Percentiles rank a stretch among this genome's conserved stretches.
Conservation (phyloP, 2,329 filamentous ascomycete species). For the Clarireedia hainanense region DNA sequence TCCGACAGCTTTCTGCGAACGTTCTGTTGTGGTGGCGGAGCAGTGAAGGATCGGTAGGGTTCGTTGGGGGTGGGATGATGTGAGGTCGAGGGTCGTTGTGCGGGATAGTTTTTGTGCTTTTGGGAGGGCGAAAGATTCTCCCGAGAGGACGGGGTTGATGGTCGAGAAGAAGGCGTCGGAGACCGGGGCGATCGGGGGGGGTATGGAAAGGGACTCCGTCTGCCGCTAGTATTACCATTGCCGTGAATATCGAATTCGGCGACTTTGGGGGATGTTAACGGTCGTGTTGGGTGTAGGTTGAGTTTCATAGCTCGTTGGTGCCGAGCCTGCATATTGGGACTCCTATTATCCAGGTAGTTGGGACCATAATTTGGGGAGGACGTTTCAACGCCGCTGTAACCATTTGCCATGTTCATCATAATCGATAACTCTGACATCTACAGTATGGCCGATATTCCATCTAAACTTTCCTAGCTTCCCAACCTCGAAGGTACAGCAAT, state of each 20-base stretch:
- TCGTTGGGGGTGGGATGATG: slow-evolving; percentile 16
- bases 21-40: slow-evolving; percentile 17
- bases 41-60: slow-evolving; percentile 18
- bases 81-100: slow-evolving; percentile 21
- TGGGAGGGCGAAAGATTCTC: not conserved
- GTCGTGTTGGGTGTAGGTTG: slow-evolving; percentile 23
- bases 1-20: slow-evolving; percentile 26
- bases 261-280: slow-evolving; percentile 18
- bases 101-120: not conserved
- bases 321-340: slow-evolving; percentile 10
- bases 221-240: not conserved
- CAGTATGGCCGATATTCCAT: slow-evolving; percentile 4
- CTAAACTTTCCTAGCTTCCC: slow-evolving; percentile 1
- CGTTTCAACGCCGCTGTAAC: slow-evolving; percentile 17
- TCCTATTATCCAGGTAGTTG: slow-evolving; percentile 6
- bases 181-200: slow-evolving; percentile 15
- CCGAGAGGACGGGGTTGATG: slow-evolving; percentile 11
- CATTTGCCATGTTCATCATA: slow-evolving; percentile 21
- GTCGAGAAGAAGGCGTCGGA: slow-evolving; percentile 12
- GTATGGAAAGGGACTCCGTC: slow-evolving; percentile 1
- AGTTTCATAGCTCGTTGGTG: slow-evolving; percentile 25
- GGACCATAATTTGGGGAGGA: not conserved
- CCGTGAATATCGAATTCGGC: slow-evolving; percentile 6
- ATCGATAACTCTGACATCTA: not conserved
- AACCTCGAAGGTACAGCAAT: not conserved